phyloP scores from a whole-genome alignment of 2,329 filamentous ascomycete species.

The Trichophyton rubrum region DNA sequence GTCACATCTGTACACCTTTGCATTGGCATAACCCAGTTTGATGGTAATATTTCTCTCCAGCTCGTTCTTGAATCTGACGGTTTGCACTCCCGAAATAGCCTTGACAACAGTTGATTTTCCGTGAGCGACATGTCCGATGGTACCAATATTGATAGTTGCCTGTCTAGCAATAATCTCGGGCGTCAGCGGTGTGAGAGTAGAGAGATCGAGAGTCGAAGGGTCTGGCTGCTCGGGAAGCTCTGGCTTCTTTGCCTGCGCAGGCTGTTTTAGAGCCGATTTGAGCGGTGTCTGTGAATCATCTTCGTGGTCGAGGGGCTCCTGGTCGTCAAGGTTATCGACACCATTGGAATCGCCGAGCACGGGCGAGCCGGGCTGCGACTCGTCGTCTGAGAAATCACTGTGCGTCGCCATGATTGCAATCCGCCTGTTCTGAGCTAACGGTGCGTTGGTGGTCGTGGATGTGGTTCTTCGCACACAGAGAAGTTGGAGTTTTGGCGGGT shows the following conservation, averaged over 20 bases:
- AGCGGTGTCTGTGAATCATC: slow-evolving; percentile 45
- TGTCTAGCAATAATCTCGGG: slow-evolving; percentile 96
- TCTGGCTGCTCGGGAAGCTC: slow-evolving; percentile 82
- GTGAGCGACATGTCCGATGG: slow-evolving; percentile 97
- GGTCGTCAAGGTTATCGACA: slow-evolving; percentile 58
- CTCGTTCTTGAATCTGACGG: slow-evolving; percentile 99
- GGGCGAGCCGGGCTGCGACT: slow-evolving; percentile 45
- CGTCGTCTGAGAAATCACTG: slow-evolving; percentile 43
- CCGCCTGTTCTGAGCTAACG: neutral
- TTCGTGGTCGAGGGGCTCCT: slow-evolving; percentile 53
- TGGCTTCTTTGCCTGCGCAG: slow-evolving; percentile 47
- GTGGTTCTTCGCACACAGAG: neutral
- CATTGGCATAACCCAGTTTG: slow-evolving; percentile 98
- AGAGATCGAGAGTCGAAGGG: slow-evolving; percentile 74
- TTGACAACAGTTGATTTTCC: slow-evolving; percentile 98
- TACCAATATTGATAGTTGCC: slow-evolving; percentile 98
- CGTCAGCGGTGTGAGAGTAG: slow-evolving; percentile 67
- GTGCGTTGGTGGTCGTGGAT: neutral
- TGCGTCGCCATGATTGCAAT: slow-evolving; percentile 40
- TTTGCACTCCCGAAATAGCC: slow-evolving; percentile 97
- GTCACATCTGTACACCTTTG: slow-evolving; percentile 98
- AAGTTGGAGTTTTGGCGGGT: neutral
- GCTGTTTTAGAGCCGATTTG: slow-evolving; percentile 82
- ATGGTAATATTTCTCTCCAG: slow-evolving; percentile 98
- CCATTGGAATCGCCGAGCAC: slow-evolving; percentile 34